Evolutionary conservation across 2,329 filamentous ascomycete genomes (phyloP), one percentile per base, ranked within the genome.

Genomic region (Cladosporium sp.): DNA sequence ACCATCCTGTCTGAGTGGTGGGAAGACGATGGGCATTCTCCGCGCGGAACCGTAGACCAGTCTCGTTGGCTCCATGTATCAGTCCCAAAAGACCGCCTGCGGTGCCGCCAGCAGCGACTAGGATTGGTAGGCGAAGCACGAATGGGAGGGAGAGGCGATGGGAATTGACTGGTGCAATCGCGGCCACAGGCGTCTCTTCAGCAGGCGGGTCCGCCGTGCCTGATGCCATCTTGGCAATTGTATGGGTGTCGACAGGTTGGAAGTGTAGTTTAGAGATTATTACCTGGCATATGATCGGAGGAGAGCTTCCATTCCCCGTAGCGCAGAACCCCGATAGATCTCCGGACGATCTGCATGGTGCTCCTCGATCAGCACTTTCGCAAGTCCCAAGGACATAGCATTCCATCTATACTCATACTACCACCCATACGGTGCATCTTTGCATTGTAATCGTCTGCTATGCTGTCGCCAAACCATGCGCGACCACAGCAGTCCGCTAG

Each of bases 1-100:
- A 99, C 94, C 94, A 99, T 17, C 91, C 93, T 2, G 86, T 84
- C 24, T 90, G 86, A 1, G 87, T 87, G 3, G 84, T 86, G 19
- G 94, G 94, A 61, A 97, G 85, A 64, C 93, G 89, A 78, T 99
- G 94, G 1, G 94, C 91, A 70, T 99, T 96, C 75, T 99, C 94
- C 60, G 94, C 94, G 56, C 93, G 88, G 77, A 97, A 99, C 37
- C 89, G 88, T 58, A 96, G 80, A 52, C 89, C 87, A 42, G 66
- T 55, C 28, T 68, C 65, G 53, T 62, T 60, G 17, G 60, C 63
- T 53, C 71, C 71, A 52, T 73, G 69, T 15, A 64, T 60, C 13
- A 68, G 47, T 32, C 71, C 71, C 22, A 74, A 63, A 47, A 64
- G 34, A 51, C 69, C 62, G 40, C 71, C 71, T 17, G 64, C 45